These are phyloP conservation scores for Cytospora schulzeri DNA, from an alignment of 2,329 filamentous ascomycete species.

Conservation along the genomic window DNA sequence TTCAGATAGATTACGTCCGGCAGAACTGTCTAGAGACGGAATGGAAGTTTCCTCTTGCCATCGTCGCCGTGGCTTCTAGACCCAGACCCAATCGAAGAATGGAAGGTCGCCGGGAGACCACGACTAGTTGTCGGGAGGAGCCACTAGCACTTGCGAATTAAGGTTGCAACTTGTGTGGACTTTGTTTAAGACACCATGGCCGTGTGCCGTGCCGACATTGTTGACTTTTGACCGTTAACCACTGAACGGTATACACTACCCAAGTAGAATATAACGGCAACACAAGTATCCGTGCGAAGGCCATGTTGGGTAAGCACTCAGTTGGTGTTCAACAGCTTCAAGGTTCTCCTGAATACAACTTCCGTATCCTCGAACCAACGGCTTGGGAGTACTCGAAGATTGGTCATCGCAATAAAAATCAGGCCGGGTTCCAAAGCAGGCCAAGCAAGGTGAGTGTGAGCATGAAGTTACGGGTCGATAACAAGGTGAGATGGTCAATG, in stretches of 20 bases:
- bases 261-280: too few relatives aligned
- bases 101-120: neutral
- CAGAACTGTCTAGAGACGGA: too few relatives aligned
- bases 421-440: neutral
- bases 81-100: neutral
- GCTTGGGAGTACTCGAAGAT: neutral
- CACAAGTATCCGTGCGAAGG: neutral
- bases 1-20: neutral
- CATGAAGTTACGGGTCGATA: neutral
- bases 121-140: neutral
- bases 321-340: neutral
- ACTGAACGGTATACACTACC: neutral
- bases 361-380: neutral
- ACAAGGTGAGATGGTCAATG: neutral
- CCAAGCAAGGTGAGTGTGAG: constrained; percentile 1
- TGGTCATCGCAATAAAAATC: constrained; percentile 17
- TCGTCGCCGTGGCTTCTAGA: neutral
- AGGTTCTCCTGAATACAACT: neutral
- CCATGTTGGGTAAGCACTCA: too few relatives aligned
- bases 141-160: neutral
- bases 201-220: neutral
- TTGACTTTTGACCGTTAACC: neutral
- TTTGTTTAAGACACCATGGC: neutral
- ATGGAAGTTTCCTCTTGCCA: neutral
- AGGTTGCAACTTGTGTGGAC: neutral